phyloP scores from a whole-genome alignment of 2,329 filamentous ascomycete species.

The Simplicillium sp. region DNA sequence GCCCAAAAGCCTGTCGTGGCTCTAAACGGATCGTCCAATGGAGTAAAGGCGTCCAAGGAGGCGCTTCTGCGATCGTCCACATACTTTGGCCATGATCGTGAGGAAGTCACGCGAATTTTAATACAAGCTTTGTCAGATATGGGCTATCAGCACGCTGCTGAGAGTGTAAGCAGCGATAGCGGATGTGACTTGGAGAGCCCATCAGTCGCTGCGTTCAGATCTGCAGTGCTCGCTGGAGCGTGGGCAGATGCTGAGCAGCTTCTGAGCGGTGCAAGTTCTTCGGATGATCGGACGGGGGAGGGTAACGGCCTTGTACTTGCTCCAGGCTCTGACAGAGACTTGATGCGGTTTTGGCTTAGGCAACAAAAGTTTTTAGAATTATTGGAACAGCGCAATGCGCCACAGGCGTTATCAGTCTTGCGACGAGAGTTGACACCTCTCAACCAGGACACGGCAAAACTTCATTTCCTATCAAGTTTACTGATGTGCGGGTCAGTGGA shows the following conservation, averaged over 20 bases:
- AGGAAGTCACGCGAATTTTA: constrained; percentile 86
- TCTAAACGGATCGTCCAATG: constrained; percentile 44
- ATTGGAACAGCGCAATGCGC: constrained; percentile 66
- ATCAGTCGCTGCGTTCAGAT: constrained; percentile 77
- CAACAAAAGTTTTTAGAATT: constrained; percentile 94
- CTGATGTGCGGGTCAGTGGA: constrained; percentile 80
- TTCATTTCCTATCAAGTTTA: constrained; percentile 78
- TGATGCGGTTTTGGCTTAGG: constrained; percentile 80
- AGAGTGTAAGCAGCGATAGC: constrained; percentile 68
- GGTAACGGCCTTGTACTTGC: constrained; percentile 62
- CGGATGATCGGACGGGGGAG: constrained; percentile 20
- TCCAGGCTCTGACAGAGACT: constrained; percentile 62
- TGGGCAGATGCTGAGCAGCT: constrained; percentile 83
- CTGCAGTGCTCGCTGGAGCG: constrained; percentile 66
- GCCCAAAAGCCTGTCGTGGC: constrained; percentile 32
- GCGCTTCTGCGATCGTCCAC: constrained; percentile 14
- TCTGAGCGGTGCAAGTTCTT: constrained; percentile 46
- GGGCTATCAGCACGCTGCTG: constrained; percentile 73
- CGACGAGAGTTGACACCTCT: constrained; percentile 81
- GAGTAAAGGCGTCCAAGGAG: constrained; percentile 13
- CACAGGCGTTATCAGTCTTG: constrained; percentile 69
- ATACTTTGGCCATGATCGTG: constrained; percentile 81
- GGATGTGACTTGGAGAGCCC: constrained; percentile 80
- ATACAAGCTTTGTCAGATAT: constrained; percentile 87
- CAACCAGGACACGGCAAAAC: constrained; percentile 63